phyloP scores from a whole-genome alignment of 129 eudicot genomes.

The Centaurea solstitialis region DNA sequence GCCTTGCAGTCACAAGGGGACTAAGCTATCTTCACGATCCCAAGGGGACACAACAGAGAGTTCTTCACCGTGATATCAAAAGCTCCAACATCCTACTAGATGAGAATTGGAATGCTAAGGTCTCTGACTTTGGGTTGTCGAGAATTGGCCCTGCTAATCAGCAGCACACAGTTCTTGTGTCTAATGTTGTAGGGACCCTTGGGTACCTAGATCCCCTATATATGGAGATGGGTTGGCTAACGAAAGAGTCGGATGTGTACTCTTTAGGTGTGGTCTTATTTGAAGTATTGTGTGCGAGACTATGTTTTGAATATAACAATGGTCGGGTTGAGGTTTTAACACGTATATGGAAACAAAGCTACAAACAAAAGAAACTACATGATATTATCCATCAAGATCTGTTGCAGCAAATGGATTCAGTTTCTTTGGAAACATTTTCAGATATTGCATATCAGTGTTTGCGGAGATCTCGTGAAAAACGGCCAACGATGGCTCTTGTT shows the following conservation, averaged over 20 bases:
- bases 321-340: background rate
- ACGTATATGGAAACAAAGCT: background rate
- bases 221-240: background rate
- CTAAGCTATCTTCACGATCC: conserved; percentile 30
- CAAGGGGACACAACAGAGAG: conserved; percentile 26
- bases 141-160: conserved; percentile 12
- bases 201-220: conserved; percentile 10
- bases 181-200: conserved; percentile 4
- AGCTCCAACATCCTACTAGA: conserved; percentile 36
- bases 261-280: conserved; percentile 8
- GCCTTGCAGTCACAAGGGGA: conserved; percentile 25
- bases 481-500: background rate
- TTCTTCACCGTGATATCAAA: conserved; percentile 34
- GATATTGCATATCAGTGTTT: conserved; percentile 14
- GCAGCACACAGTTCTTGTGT: background rate
- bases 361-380: background rate
- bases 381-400: background rate
- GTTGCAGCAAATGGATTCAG: background rate
- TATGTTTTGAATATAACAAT: background rate
- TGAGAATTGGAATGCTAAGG: conserved; percentile 27
- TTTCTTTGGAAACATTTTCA: conserved; percentile 2
- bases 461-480: background rate
- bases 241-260: conserved; percentile 12
- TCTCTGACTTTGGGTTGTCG: conserved; percentile 32
- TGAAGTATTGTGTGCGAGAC: conserved; percentile 13